Conservation (phyloP, 1,284 basidiomycete species). For the Irpex lacteus region DNA sequence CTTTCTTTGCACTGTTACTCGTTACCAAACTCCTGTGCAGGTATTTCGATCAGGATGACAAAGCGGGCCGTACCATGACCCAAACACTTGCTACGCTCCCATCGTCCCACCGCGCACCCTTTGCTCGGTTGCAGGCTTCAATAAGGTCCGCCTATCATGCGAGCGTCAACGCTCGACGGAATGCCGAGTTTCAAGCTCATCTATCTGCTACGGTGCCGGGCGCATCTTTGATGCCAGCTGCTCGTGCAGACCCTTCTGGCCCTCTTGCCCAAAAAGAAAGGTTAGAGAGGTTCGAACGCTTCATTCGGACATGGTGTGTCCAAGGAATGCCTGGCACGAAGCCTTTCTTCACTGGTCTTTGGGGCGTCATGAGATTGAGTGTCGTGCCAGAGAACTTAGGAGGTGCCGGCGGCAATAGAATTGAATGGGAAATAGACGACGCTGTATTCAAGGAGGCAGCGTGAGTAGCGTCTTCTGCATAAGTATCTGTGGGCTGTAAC, state of each 20-base stretch:
- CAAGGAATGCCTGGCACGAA: conserved; percentile 78
- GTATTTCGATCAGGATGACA: conserved; percentile 78
- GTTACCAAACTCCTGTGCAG: conserved; percentile 34
- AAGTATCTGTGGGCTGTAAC: conserved; percentile 15
- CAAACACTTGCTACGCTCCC: conserved; percentile 71
- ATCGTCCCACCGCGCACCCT: conserved; percentile 74
- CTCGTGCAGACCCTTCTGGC: conserved; percentile 58
- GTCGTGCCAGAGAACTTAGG: conserved; percentile 68
- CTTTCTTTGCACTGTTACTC: background rate
- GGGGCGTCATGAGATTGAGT: conserved; percentile 73
- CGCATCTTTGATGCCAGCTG: conserved; percentile 66
- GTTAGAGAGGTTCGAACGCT: conserved; percentile 65
- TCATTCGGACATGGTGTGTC: conserved; percentile 74
- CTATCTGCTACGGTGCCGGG: conserved; percentile 69
- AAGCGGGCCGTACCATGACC: conserved; percentile 72
- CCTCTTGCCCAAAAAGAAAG: conserved; percentile 69
- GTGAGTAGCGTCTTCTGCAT: conserved; percentile 44
- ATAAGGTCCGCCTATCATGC: conserved; percentile 76
- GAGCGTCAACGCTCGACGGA: conserved; percentile 62
- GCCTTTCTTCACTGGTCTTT: conserved; percentile 76
- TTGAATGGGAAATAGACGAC: conserved; percentile 82
- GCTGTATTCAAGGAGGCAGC: conserved; percentile 82
- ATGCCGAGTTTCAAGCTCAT: conserved; percentile 76
- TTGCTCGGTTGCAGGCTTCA: conserved; percentile 71
- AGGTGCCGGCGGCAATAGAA: conserved; percentile 62